Evolutionary conservation across 2,329 filamentous ascomycete genomes (phyloP), one percentile per base, ranked within the genome.

Genomic region (Purpureocillium lavendulum): DNA sequence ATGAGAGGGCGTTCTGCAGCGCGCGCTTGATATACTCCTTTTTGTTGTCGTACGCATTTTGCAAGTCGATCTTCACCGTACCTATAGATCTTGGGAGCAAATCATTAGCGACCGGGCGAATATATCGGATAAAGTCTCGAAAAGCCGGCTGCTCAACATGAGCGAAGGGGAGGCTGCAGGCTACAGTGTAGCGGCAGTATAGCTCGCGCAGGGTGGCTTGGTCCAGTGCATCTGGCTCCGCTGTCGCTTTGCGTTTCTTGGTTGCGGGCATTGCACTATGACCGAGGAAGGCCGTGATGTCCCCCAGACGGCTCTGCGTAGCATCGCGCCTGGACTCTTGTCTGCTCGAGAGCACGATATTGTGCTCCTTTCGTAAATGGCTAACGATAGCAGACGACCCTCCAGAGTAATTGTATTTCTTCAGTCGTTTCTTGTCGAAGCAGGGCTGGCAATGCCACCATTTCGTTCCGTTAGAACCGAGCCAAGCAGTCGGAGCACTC

Each of bases 391-490:
- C 18, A 10, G 36, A 38, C 36, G 36, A 38, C 4, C 36, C 36
- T 4, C 36, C 36, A 15, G 36, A 38, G 18, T 33, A 38, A 6
- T 38, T 38, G 36, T 38, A 38, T 21, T 15, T 7, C 16, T 33
- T 38, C 6, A 11, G 11, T 15, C 13, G 21, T 29, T 38, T 38
- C 36, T 38, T 38, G 30, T 17, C 31, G 30, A 38, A 38, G 30
- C 36, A 38, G 6, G 36, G 36, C 36, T 33, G 36, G 30, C 36
- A 38, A 28, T 38, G 31, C 36, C 36, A 38, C 36, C 30, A 38
- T 33, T 15, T 33, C 30, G 28, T 26, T 6, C 30, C 30, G 30
- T 32, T 13, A 32, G 30, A 13, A n/a, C 12, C 30, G 30, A 32
- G 6, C 30, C 30, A 32, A 16, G 30, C 30, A 5, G 6, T 12